Evolutionary conservation across 1,139 yeast species (phyloP), one percentile per base, ranked within the genome.

Genomic region (Kodamaea anthophila): DNA sequence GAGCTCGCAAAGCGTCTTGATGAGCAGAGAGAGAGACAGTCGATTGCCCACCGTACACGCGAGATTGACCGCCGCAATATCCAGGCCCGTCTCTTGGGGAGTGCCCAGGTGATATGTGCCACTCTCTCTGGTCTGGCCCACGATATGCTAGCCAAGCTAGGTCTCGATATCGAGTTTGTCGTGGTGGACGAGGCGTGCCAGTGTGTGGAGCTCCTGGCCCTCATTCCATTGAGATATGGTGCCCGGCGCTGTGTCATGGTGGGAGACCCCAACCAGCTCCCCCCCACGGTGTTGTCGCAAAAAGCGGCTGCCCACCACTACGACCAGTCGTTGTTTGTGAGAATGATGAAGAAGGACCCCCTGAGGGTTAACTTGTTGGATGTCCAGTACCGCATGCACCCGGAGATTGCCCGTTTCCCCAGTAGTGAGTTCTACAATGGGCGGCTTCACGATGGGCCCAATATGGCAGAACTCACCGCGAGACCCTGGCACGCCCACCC

Each of bases 371-470:
- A 86, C 42, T 61, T 93, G 42, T 69, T 93, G 46, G 80, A 91
- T 53, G 91, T 86, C n/a, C 99, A 93, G 51, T 93, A 91, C 53
- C 91, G 98, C 61, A 93, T 93, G 98, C 95, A 93, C 54, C 96
- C 98, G 0, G 77, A 70, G 9, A 93, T 93, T 30, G 83, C 97
- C 12, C 55, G 47, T 32, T 93, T 93, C 51, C 98, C 98, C 1
- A 84, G 96, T 24, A 50, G 60, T 9, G 85, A 85, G 47, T 93
- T 93, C 51, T 93, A 93, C 47, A 51, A 74, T 5, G 79, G 86
- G 2, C 69, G 65, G 34, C 68, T 93, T 34, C 60, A 70, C 29
- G 93, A 87, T 55, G 98, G 96, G 2, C 77, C 74, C 0, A 67
- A 67, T 13, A 83, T 88, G 81, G 67, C 58, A 3, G 58, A 49